phyloP scores from a whole-genome alignment of 345 rosid genomes.

The Theobroma cacao region DNA sequence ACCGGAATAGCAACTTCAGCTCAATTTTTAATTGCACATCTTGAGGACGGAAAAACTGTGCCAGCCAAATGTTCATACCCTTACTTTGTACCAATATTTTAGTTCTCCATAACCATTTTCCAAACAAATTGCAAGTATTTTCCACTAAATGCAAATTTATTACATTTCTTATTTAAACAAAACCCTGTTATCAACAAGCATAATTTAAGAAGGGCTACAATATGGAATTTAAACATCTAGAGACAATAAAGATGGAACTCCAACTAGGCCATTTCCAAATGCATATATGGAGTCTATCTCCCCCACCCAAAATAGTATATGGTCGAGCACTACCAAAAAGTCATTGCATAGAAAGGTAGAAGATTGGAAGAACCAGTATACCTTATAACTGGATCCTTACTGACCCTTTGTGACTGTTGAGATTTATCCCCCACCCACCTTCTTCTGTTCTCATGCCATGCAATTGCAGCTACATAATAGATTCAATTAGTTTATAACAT shows the following conservation, averaged over 20 bases:
- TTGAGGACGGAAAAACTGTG: background rate
- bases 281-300: background rate
- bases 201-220: background rate
- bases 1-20: background rate
- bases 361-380: slow-evolving; percentile 20
- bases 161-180: background rate
- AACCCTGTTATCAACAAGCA: background rate
- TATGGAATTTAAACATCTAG: background rate
- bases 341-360: background rate
- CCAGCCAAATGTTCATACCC: background rate
- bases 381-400: slow-evolving; percentile 81
- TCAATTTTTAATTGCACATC: background rate
- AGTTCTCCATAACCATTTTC: background rate
- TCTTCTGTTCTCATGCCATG: slow-evolving; percentile 77
- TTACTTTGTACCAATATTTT: background rate
- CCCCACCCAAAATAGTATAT: background rate
- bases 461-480: slow-evolving; percentile 47
- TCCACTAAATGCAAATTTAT: background rate
- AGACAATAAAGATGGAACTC: background rate
- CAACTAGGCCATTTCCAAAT: background rate
- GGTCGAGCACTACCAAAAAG: background rate
- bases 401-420: slow-evolving; percentile 30
- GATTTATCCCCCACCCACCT: slow-evolving; percentile 77
- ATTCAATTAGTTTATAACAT: slow-evolving; percentile 14
- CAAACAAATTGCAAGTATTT: background rate